A percentile compares a stretch with the other conserved stretches of the same genome.
Conservation (phyloP, 1,284 basidiomycete genomes). For the Pyrrhoderma lamaoense region DNA sequence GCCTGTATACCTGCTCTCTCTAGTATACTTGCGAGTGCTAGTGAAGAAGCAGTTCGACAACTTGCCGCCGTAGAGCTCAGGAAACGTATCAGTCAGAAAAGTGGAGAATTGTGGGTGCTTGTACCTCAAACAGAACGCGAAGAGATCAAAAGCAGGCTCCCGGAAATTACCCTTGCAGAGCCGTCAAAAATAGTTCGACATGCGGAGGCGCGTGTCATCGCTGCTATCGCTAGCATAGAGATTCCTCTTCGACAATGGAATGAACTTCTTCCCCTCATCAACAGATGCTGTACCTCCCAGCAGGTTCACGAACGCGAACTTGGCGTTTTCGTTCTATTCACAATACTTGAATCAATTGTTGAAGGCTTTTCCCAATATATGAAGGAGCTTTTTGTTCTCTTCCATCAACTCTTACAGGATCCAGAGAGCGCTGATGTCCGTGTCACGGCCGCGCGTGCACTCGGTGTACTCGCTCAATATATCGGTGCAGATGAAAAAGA, state of each 20-base stretch:
- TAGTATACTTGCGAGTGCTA: conserved; percentile 80
- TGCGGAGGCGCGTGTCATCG: conserved; percentile 86
- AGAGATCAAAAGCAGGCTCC: conserved; percentile 82
- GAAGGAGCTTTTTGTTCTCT: conserved; percentile 76
- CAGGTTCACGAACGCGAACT: conserved; percentile 81
- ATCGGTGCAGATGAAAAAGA: conserved; percentile 84
- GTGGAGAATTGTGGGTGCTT: conserved; percentile 79
- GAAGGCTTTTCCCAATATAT: conserved; percentile 81
- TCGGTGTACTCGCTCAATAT: conserved; percentile 92
- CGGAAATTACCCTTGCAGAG: conserved; percentile 76
- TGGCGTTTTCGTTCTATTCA: conserved; percentile 87
- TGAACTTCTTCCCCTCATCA: conserved; percentile 83
- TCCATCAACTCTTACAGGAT: conserved; percentile 75
- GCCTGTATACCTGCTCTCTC: conserved; percentile 89
- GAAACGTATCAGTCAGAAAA: conserved; percentile 82
- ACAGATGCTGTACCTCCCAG: conserved; percentile 68
- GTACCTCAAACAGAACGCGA: conserved; percentile 66
- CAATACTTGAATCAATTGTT: conserved; percentile 87
- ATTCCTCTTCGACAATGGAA: conserved; percentile 81
- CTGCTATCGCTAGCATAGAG: conserved; percentile 89
- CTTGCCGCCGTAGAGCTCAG: conserved; percentile 96
- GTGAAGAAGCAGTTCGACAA: conserved; percentile 80
- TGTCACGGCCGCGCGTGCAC: conserved; percentile 83
- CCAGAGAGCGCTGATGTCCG: conserved; percentile 88
- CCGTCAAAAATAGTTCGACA: conserved; percentile 80